These are phyloP conservation scores for Curvularia sp. DNA, from an alignment of 2,329 filamentous ascomycete species.

Conservation along the genomic window DNA sequence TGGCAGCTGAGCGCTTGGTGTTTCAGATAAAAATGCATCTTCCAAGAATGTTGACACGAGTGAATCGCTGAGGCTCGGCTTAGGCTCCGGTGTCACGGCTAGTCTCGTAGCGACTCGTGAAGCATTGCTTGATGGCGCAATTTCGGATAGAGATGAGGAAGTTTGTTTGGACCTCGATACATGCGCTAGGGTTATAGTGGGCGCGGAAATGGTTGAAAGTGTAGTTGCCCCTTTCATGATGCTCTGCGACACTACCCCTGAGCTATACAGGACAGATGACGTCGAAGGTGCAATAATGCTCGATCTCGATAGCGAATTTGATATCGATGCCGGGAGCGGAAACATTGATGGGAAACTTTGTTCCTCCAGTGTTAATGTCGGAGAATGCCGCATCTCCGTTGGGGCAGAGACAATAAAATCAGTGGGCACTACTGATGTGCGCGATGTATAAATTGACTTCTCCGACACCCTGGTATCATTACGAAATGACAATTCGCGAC, in stretches of 20 bases:
- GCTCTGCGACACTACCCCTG: neutral
- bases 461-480: constrained; percentile 18
- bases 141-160: neutral
- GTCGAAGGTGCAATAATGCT: neutral
- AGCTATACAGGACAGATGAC: neutral
- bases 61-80: neutral
- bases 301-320: neutral
- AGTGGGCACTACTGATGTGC: neutral
- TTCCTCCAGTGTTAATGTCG: neutral
- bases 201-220: neutral
- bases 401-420: neutral
- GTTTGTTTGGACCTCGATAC: neutral
- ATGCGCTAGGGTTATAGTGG: neutral
- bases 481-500: constrained; percentile 8
- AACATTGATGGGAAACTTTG: neutral
- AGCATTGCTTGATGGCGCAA: neutral
- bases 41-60: neutral
- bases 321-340: neutral
- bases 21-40: neutral
- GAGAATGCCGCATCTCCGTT: constrained; percentile 1
- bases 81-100: neutral
- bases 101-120: neutral
- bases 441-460: neutral
- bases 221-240: neutral
- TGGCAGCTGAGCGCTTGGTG: neutral